Conservation (phyloP, 768 basidiomycete species). For the Boletus sp. region DNA sequence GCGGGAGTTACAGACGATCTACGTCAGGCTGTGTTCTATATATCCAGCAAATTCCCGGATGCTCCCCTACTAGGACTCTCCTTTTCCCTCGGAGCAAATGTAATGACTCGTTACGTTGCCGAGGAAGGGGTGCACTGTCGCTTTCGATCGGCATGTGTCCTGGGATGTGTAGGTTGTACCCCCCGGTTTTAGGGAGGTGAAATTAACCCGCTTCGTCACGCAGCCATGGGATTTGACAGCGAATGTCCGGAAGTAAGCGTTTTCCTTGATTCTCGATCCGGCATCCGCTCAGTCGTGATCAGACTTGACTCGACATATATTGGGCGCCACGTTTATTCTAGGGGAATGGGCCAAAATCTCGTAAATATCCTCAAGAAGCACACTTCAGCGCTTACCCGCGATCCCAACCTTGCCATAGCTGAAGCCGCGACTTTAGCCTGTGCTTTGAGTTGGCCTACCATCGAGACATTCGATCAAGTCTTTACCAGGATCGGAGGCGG, state of each 20-base stretch:
- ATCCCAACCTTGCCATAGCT: conserved; percentile 50
- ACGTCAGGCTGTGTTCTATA: conserved; percentile 73
- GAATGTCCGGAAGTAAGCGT: conserved; percentile 34
- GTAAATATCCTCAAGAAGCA: conserved; percentile 55
- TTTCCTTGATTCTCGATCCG: conserved; percentile 9
- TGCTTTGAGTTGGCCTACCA: conserved; percentile 48
- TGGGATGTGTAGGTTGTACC: conserved; percentile 63
- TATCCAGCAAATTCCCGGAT: conserved; percentile 66
- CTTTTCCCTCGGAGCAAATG: conserved; percentile 92
- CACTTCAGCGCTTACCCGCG: conserved; percentile 40
- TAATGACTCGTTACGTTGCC: conserved; percentile 84
- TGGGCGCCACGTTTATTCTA: conserved; percentile 66
- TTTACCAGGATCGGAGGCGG: conserved; percentile 71
- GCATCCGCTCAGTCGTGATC: conserved; percentile 5
- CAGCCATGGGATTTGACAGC: conserved; percentile 50
- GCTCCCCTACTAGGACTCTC: conserved; percentile 85
- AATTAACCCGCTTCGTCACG: conserved; percentile 7
- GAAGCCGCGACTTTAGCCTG: conserved; percentile 45
- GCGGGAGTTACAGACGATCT: conserved; percentile 90
- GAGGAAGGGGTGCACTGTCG: conserved; percentile 70
- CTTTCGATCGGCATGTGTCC: conserved; percentile 59
- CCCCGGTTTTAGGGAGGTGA: conserved; percentile 10
- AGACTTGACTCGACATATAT: conserved; percentile 57
- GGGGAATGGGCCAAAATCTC: conserved; percentile 75
- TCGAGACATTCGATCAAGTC: conserved; percentile 56